Evolutionary conservation across 495 filamentous ascomycete genomes (phyloP), one percentile per base, ranked within the genome.

Genomic region (Trichoderma asperelloides): DNA sequence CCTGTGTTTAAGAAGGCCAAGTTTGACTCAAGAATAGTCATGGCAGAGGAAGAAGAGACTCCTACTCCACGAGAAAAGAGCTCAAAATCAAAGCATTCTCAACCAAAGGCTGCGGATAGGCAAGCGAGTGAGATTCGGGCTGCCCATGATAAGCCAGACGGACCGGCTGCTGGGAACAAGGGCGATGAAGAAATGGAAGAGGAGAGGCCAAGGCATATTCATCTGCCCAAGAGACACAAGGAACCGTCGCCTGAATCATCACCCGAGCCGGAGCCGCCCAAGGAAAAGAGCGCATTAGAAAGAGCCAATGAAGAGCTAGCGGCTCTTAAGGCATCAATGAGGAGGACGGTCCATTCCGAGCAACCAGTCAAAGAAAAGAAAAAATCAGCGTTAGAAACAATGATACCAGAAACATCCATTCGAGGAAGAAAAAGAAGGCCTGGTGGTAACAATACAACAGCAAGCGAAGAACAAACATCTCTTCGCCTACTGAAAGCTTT

Each of bases 301-400:
- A 81, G 85, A 69, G 94, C 92, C 8, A 96, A 98, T 69, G 92
- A 92, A 23, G 89, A 97, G 72, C 97, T 98, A 69, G 93, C 90
- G 13, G 88, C 88, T 15, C 77, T 98, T 45, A 97, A 95, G 77
- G 90, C 91, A 21, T 96, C 92, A 1, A 96, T 98, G 91, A 94
- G 89, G 71, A 88, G 96, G 37, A 91, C 84, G 57, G 82, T 88
- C 49, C 77, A 86, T 67, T 75, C 81, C 0, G 83, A 86, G 18
- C 81, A 65, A 6, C 39, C 85, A n/a, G 75, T 80, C 12, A 79
- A 85, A 40, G 83, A 81, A 30, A 79, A 79, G 64, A 88, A 89
- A 74, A 90, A 93, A 71, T 89, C 90, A 9, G 81, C 91, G 0
- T 77, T 93, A 13, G 92, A 96, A 75, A 81, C 86, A 60, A 87